Evolutionary conservation across 208 protist species (phyloP).

Genomic region (Crithidia sp.): DNA sequence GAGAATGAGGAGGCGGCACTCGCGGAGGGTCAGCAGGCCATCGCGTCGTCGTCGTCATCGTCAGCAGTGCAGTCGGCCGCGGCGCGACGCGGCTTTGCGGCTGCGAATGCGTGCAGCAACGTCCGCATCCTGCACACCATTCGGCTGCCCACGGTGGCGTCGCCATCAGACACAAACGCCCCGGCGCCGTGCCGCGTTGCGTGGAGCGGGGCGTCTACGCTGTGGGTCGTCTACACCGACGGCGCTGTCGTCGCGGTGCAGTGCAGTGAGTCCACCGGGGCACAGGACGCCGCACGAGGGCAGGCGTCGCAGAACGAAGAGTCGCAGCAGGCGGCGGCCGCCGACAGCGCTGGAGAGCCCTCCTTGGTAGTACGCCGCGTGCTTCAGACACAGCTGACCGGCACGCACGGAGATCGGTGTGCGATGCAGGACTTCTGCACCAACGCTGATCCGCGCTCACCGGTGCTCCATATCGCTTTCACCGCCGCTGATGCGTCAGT

Average conservation of each 20-base stretch:
- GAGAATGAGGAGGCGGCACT: background rate
- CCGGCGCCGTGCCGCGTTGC: slow-evolving; percentile 33
- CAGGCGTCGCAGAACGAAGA: slow-evolving; percentile 16
- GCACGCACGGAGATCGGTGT: background rate
- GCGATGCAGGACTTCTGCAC: slow-evolving; percentile 12
- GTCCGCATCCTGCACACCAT: slow-evolving; percentile 26
- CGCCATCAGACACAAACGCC: background rate
- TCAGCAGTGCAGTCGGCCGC: background rate
- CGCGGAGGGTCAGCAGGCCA: background rate
- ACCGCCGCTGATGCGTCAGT: slow-evolving; percentile 9
- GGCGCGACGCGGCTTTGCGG: slow-evolving; percentile 14
- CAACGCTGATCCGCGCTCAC: slow-evolving; percentile 33
- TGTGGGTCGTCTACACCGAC: slow-evolving; percentile 73
- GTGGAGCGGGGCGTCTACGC: slow-evolving; percentile 36
- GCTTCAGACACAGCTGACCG: slow-evolving; percentile 10
- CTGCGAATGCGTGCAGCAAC: slow-evolving; percentile 15
- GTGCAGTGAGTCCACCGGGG: slow-evolving; percentile 4
- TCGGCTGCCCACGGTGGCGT: slow-evolving; percentile 19
- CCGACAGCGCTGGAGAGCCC: background rate
- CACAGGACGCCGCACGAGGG: background rate
- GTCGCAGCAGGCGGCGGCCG: background rate
- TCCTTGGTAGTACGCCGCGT: slow-evolving; percentile 5
- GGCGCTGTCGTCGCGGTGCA: slow-evolving; percentile 36
- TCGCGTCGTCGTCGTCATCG: background rate
- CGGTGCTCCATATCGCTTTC: slow-evolving; percentile 36